Base-by-base conservation (phyloP, 2,329 filamentous ascomycete species). In the Colletotrichum lentis region DNA sequence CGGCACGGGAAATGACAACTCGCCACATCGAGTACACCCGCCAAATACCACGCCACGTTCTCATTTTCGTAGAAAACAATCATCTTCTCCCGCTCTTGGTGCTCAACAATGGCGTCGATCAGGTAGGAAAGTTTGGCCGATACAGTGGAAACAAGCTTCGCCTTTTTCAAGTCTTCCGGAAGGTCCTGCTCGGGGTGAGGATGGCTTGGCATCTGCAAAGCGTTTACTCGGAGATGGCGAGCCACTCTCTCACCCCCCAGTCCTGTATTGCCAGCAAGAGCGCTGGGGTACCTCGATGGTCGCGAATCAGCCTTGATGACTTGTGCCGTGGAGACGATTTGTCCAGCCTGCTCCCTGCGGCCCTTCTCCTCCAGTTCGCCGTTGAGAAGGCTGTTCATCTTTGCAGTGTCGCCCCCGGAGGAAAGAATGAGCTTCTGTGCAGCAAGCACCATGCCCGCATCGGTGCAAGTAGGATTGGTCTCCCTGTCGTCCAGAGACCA, bases 41-140 rank as follows among this genome's bases (percentile, higher is more conserved):
- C 91, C 46, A 97, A 86, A 79, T 96, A 97, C 77, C 88, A 97
- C 1, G 93, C 94, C 2, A 91, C 85, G 72, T 97, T 95, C 69
- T 96, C 91, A 39, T 91, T 91, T 69, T 97, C 93, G 76, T 97
- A 97, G 77, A 98, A 98, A 11, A 97, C 86, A 60, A 97, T 88
- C 3, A 96, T 96, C 77, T 97, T 97, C 74, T 97, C 94, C 0
- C 85, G 79, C 1, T 83, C 78, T 61, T 96, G 88, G 69, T 94
- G 83, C 60, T 85, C 82, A 5, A 89, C 77, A 14, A 97, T 88
- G 39, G 87, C 84, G 62, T 94, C 90, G 20, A 97, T 81, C 6
- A 97, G 82, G 74, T 97, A 97, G 3, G 91, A 94, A 3, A 97
- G 83, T 77, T 98, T 98, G 0, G 92, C 89, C 0, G 94, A 97